These are phyloP conservation scores for Mycena crocata DNA, from an alignment of 768 basidiomycete genomes.

Conservation along the genomic window DNA sequence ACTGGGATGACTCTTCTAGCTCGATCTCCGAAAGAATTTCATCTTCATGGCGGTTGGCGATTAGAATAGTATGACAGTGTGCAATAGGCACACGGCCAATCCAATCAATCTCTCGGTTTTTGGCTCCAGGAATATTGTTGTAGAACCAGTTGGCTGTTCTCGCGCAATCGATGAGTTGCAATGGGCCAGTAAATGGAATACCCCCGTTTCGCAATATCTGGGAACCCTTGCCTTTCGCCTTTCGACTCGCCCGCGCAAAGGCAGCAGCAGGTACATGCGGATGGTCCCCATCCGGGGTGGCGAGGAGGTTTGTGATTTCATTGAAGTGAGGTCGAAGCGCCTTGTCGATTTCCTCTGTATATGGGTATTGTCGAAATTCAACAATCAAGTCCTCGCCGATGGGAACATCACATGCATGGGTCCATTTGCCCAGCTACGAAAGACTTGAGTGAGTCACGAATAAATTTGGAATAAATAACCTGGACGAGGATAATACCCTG, in stretches of 20 bases:
- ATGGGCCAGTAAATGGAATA: background rate
- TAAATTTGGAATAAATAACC: no score
- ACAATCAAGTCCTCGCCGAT: background rate
- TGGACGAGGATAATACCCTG: no score
- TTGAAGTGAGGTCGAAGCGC: background rate
- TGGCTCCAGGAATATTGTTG: background rate
- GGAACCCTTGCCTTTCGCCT: background rate
- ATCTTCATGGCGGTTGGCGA: background rate
- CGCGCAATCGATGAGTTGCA: background rate
- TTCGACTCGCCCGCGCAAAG: background rate
- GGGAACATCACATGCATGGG: background rate
- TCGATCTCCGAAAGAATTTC: background rate
- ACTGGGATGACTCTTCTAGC: background rate
- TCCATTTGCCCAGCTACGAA: conserved; percentile 1
- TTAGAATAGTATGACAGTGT: conserved; percentile 7
- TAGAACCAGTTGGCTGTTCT: conserved; percentile 5
- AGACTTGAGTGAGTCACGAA: no score
- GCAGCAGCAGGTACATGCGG: background rate
- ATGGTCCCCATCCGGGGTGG: background rate
- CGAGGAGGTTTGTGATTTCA: background rate
- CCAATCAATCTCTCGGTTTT: background rate
- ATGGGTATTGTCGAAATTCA: background rate
- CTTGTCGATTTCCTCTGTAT: background rate
- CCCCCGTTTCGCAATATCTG: background rate
- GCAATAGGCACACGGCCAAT: background rate